Evolutionary conservation across 2,329 filamentous ascomycete species (phyloP), one percentile per base, ranked within the genome.

Genomic region (Pezicula neosporulosa): DNA sequence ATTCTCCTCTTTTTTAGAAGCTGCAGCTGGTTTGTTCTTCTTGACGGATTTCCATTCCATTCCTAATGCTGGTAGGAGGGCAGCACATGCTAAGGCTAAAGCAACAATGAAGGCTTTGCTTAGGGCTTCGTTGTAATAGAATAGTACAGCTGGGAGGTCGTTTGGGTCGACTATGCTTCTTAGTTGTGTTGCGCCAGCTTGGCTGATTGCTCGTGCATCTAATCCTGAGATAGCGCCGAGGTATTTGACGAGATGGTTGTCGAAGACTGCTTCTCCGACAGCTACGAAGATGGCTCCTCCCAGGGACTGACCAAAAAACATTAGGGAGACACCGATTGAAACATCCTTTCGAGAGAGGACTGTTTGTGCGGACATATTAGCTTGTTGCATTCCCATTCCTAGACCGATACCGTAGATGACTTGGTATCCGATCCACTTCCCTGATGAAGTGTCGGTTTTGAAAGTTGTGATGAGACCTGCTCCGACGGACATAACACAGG

Each of bases 101-200:
- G 75, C 80, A 4, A 78, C 70, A 56, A 80, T 78, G 61, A 79
- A 84, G 0, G 73, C 73, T 49, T 75, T 64, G 4, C 69, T 72
- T 13, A 84, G 58, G 0, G 78, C 74, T 9, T 63, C 52, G 57
- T 83, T 83, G 66, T 84, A 84, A 0, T 73, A 77, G 0, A 57
- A 39, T 12, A 80, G 66, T 21, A 84, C 77, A 1, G 65, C 66
- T 3, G 60, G 50, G 2, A 82, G 61, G 51, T 67, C 71, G 38
- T 74, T 53, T 0, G 57, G 38, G 0, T 68, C 62, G 35, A 83
- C 72, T 7, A 66, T 63, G 0, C 67, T 59, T 56, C 74, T 72
- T n/a, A 85, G 62, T 49, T 75, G 70, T 0, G 79, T 82, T 2
- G 78, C 78, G 38, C 78, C 78, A 7, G 70, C 70, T 2, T 56